Conservation (phyloP, 2,329 filamentous ascomycete species). For the Talaromyces islandicus region DNA sequence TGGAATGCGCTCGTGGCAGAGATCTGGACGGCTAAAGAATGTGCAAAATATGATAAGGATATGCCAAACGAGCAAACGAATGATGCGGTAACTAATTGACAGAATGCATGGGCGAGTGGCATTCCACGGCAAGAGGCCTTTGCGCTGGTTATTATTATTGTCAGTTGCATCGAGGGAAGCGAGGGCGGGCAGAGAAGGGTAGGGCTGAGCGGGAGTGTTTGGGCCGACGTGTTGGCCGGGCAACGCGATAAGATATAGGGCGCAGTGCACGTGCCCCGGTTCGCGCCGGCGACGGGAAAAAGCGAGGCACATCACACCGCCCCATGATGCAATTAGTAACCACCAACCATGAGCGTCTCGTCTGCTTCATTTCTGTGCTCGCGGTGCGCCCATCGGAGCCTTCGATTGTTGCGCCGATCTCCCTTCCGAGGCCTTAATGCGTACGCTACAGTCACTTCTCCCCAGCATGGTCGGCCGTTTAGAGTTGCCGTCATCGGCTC, state of each 20-base stretch:
- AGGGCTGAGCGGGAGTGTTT: constrained; percentile 8
- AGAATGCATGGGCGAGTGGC: neutral
- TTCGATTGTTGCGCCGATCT: constrained; percentile 4
- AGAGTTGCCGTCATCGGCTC: constrained; percentile 87
- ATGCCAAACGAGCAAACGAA: constrained; percentile 11
- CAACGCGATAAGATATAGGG: constrained; percentile 11
- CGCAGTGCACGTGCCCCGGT: constrained; percentile 1
- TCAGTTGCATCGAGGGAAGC: neutral
- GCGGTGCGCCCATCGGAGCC: constrained; percentile 2
- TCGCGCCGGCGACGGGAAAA: neutral
- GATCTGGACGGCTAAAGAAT: constrained; percentile 12
- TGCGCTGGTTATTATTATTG: neutral
- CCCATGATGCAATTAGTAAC: neutral
- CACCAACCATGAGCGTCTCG: neutral
- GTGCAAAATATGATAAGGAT: neutral
- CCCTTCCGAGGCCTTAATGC: neutral
- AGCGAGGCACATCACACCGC: neutral
- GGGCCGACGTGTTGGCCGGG: constrained; percentile 3
- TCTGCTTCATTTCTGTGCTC: constrained; percentile 4
- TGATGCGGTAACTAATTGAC: constrained; percentile 6
- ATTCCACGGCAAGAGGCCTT: neutral
- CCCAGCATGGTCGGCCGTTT: constrained; percentile 48
- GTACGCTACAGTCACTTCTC: constrained; percentile 18
- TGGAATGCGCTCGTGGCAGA: constrained; percentile 27
- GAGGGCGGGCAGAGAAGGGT: neutral